Evolutionary conservation across 2,329 filamentous ascomycete species (phyloP), one percentile per base, ranked within the genome.

Genomic region (Aspergillus vadensis): DNA sequence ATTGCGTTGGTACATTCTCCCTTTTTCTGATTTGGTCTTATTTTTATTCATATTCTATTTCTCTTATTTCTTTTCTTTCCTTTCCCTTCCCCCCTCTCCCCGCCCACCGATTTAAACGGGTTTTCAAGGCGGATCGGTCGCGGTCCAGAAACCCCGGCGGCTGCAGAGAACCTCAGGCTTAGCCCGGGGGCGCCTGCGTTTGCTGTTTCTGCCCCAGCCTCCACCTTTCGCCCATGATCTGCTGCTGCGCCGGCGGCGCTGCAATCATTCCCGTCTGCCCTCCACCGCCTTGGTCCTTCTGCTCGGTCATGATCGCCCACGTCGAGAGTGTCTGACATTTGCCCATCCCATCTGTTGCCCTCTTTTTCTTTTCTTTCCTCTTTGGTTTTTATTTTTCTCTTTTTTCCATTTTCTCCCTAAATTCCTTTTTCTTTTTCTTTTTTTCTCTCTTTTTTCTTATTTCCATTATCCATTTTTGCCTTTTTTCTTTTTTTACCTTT

Each of bases 211-310:
- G 60, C 63, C 64, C 68, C 64, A 67, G 65, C 66, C 68, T 71
- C 69, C 69, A 69, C 68, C 64, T 69, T 69, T 65, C 65, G 47
- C 65, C 55, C 64, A 65, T 67, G 65, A 68, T 66, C 65, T 68
- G 55, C 47, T 48, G 53, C 64, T 57, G 56, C 61, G 57, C 50
- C 62, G 57, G 53, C 58, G 54, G 57, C 66, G 57, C 57, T 61
- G 63, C 63, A 64, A 62, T 62, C 59, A 63, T 60, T 57, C 23
- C 21, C 25, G 49, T 48, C 25, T 48, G 36, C 53, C 17, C 56
- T 57, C 58, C 61, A 60, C 63, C 64, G 58, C 56, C 65, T 49
- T 57, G 44, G 44, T 63, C 57, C 57, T 49, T 49, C 43, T 63
- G 51, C 36, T 58, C 53, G 49, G 51, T 63, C 58, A 59, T 64